Conservation (phyloP, 306 rosid genomes). For the Lathyrus aphaca region DNA sequence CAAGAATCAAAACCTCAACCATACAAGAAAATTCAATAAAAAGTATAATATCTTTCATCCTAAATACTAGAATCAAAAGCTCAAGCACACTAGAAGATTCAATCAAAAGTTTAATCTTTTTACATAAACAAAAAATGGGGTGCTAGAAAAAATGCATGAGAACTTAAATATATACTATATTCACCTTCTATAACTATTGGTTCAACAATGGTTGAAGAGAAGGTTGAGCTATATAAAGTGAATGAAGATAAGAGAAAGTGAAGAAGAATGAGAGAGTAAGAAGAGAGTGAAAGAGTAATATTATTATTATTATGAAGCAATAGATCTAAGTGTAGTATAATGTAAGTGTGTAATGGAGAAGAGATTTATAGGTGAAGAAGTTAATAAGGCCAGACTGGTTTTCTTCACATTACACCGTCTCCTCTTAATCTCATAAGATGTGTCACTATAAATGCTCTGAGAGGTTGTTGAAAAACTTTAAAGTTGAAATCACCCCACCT, state of each 20-base stretch:
- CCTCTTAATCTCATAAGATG: conserved; percentile 47
- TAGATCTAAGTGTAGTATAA: conserved; percentile 38
- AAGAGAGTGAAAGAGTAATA: background rate
- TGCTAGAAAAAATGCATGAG: conserved; percentile 12
- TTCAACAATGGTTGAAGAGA: conserved; percentile 21
- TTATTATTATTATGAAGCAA: background rate
- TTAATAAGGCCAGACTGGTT: conserved; percentile 53
- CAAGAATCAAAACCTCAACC: conserved; percentile 29
- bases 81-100: background rate
- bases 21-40: conserved; percentile 23
- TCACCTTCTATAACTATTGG: conserved; percentile 24
- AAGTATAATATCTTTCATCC: background rate
- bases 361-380: conserved; percentile 77
- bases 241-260: background rate
- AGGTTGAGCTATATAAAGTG: conserved; percentile 15
- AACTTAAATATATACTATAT: background rate
- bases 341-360: conserved; percentile 43
- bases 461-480: conserved; percentile 58
- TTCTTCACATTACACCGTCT: conserved; percentile 32
- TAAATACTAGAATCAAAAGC: background rate
- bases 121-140: background rate
- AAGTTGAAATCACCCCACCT: conserved; percentile 35
- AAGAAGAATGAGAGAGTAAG: background rate
- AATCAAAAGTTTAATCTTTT: background rate
- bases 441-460: conserved; percentile 57